Conservation (phyloP, 768 basidiomycete species). For the Mycena latifolia region DNA sequence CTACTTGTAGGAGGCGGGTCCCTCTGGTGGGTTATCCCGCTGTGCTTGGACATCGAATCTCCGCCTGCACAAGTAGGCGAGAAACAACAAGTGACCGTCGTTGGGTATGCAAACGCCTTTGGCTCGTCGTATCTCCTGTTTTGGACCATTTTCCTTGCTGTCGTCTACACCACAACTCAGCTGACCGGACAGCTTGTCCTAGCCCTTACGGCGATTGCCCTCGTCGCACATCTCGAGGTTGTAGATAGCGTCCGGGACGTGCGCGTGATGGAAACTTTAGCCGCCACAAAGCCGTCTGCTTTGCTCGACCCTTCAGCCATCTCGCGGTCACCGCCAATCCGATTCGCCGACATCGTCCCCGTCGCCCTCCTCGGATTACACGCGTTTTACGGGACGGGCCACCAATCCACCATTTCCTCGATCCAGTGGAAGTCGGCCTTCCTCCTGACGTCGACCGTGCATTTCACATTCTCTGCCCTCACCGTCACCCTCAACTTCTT, state of each 20-base stretch:
- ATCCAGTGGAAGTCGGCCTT: conserved; percentile 98
- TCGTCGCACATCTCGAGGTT: conserved; percentile 85
- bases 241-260: conserved; percentile 87
- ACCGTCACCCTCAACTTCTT: conserved; percentile 85
- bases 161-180: conserved; percentile 77
- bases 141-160: conserved; percentile 72
- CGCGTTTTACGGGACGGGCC: conserved; percentile 90
- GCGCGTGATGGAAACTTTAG: conserved; percentile 64
- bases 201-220: conserved; percentile 69
- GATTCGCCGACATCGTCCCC: conserved; percentile 78
- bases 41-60: conserved; percentile 71
- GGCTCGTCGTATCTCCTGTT: conserved; percentile 91
- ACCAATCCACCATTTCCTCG: conserved; percentile 89
- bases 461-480: conserved; percentile 79
- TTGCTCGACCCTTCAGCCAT: conserved; percentile 52
- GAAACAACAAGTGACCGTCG: conserved; percentile 65
- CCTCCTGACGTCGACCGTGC: conserved; percentile 75
- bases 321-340: conserved; percentile 49
- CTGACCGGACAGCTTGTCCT: conserved; percentile 88
- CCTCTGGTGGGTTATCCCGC: conserved; percentile 80
- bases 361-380: conserved; percentile 83
- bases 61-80: conserved; percentile 38
- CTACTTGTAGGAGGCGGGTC: conserved; percentile 65
- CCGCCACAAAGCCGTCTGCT: conserved; percentile 58
- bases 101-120: conserved; percentile 92